Evolutionary conservation across 805 yeast species (phyloP).

Genomic region (Tetrapisispora namnaoensis): DNA sequence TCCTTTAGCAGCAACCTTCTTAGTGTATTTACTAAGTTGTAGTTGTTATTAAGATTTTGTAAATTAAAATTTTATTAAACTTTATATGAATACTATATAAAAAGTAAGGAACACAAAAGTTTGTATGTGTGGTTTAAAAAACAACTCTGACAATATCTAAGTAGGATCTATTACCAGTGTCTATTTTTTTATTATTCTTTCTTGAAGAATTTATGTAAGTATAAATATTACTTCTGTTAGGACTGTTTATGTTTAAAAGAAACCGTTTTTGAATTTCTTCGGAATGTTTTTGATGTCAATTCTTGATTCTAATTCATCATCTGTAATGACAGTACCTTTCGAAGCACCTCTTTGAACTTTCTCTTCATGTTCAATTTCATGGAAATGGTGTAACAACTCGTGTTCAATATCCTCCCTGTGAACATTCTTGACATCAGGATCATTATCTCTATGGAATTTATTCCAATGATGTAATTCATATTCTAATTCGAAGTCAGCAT

Average conservation of each 20-base stretch:
- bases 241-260: conserved; percentile 3
- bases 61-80: neutral
- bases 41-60: neutral
- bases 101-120: no score
- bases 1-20: no score
- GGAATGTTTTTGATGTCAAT: conserved; percentile 33
- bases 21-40: no score
- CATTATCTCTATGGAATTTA: conserved; percentile 61
- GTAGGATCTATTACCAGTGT: no score
- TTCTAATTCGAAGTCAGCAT: conserved; percentile 85
- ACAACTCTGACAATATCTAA: no score
- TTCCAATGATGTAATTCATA: conserved; percentile 95
- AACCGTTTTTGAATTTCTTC: conserved; percentile 27
- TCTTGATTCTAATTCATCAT: conserved; percentile 33
- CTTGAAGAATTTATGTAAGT: no score
- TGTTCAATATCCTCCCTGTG: conserved; percentile 87
- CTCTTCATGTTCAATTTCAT: conserved; percentile 60
- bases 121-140: no score
- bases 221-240: no score
- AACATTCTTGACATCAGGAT: conserved; percentile 70
- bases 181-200: no score
- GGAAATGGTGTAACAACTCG: conserved; percentile 76
- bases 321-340: conserved; percentile 30
- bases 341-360: conserved; percentile 29
- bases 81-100: no score